These are phyloP conservation scores for Umbelopsis isabellina DNA, from an alignment of 192 early-diverging fungal genomes.

Conservation along the genomic window DNA sequence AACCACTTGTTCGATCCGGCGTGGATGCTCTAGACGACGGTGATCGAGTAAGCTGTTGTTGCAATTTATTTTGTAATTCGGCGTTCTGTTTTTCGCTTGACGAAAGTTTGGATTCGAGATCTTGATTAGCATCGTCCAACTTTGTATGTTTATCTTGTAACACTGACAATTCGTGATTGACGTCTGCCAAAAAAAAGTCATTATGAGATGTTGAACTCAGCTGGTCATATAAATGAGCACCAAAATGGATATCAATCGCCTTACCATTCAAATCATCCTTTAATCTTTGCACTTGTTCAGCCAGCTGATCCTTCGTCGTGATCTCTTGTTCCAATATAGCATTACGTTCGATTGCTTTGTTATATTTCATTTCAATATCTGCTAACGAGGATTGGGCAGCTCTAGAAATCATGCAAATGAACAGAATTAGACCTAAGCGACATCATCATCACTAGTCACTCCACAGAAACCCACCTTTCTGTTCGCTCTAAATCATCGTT, in stretches of 20 bases:
- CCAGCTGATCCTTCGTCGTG: conserved; percentile 65
- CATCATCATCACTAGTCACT: not conserved
- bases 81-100: conserved; percentile 25
- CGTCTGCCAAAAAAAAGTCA: conserved; percentile 41
- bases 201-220: not conserved
- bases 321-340: conserved; percentile 69
- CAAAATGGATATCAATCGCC: not conserved
- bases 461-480: conserved; percentile 46
- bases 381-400: conserved; percentile 68
- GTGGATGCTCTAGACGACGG: conserved; percentile 27
- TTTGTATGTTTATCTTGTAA: conserved; percentile 46
- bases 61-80: conserved; percentile 17
- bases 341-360: conserved; percentile 71
- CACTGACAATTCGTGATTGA: conserved; percentile 55
- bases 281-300: conserved; percentile 74
- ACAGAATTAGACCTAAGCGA: too few species aligned
- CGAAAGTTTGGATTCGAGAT: conserved; percentile 34
- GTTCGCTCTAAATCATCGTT: conserved; percentile 80
- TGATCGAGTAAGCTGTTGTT: conserved; percentile 20
- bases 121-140: conserved; percentile 22
- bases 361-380: conserved; percentile 73
- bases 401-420: conserved; percentile 38
- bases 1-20: conserved; percentile 22
- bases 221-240: not conserved
- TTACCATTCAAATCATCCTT: conserved; percentile 75